Conservation (phyloP, 306 rosid species). For the Fragaria vesca region DNA sequence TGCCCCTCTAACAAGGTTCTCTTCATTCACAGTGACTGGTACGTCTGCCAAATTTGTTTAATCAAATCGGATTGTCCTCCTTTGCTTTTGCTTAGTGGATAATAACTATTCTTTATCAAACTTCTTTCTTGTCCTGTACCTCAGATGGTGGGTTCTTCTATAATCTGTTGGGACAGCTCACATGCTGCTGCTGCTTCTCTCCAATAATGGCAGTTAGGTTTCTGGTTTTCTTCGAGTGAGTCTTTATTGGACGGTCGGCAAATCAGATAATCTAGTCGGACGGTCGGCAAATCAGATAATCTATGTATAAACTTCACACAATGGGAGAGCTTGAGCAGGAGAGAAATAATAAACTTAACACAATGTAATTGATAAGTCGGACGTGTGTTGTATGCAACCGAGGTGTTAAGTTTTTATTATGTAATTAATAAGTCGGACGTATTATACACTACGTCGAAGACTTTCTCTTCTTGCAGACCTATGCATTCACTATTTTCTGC, state of each 20-base stretch:
- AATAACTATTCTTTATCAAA: background rate
- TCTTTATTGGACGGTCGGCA: background rate
- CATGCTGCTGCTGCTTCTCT: constrained; percentile 3
- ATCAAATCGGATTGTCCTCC: background rate
- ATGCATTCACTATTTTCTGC: background rate
- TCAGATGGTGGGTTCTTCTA: constrained; percentile 2
- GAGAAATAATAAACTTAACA: too few relatives aligned
- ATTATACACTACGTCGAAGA: too few relatives aligned
- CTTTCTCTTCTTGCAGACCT: background rate
- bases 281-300: background rate
- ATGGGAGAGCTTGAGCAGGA: too few relatives aligned
- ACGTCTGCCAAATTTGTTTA: background rate
- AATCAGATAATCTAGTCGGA: background rate
- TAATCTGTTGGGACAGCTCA: constrained; percentile 24
- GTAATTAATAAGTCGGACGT: background rate
- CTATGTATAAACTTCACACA: too few relatives aligned
- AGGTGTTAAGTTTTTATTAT: too few relatives aligned
- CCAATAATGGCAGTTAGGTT: background rate
- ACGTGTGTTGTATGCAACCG: too few relatives aligned
- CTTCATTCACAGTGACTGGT: background rate
- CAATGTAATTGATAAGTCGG: background rate
- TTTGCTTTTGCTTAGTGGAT: background rate
- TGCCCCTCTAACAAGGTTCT: background rate
- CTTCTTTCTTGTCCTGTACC: background rate
- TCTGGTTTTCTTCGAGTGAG: background rate